These are phyloP conservation scores for Nicotiana undulata DNA, from an alignment of 257 asterid genomes.

Conservation along the genomic window DNA sequence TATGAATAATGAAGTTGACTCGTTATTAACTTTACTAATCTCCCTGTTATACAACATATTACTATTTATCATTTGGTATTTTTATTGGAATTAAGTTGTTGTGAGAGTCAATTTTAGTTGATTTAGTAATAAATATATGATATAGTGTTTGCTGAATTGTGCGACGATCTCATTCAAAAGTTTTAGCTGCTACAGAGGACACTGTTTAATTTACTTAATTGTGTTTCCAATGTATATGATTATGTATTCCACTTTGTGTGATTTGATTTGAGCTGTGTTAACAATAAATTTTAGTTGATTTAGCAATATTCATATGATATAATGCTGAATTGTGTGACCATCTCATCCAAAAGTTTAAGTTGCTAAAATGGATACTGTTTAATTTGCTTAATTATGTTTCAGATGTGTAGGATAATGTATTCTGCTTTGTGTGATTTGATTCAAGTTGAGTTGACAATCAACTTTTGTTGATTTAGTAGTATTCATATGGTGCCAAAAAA, in stretches of 20 bases:
- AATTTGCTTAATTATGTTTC: neutral
- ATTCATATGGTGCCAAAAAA: neutral
- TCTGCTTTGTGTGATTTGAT: neutral
- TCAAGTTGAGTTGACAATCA: neutral
- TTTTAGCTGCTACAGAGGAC: neutral
- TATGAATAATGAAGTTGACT: too few species aligned
- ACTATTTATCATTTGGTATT: neutral
- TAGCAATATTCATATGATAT: neutral
- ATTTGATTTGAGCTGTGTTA: neutral
- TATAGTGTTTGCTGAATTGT: neutral
- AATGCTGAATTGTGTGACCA: neutral
- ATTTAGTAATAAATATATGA: neutral
- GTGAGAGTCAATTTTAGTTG: neutral
- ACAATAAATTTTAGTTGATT: too few species aligned
- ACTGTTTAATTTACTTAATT: neutral
- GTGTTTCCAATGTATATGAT: neutral
- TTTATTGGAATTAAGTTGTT: too few species aligned
- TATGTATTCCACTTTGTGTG: neutral
- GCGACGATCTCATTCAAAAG: neutral
- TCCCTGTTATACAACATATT: too few species aligned
- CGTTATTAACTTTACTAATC: too few species aligned
- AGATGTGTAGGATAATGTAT: neutral
- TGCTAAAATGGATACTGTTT: neutral
- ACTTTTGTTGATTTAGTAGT: neutral
- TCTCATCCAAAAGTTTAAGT: neutral